A percentile compares a stretch with the other conserved stretches of the same genome.
Evolutionary conservation across 129 eudicot genomes (phyloP).

Genomic region (Tagetes erecta): DNA sequence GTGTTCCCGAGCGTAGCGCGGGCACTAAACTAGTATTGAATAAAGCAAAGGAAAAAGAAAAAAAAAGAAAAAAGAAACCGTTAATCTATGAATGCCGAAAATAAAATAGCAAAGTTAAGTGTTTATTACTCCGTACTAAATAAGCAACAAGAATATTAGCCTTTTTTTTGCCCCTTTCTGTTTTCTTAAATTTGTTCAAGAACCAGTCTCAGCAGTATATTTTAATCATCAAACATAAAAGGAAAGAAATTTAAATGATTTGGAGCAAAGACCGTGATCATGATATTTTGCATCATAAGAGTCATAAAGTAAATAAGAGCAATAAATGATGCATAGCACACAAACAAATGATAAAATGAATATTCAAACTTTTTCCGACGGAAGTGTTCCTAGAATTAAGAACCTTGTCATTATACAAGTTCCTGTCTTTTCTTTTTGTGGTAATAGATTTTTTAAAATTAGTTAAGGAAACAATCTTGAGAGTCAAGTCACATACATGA

Average conservation of each 20-base stretch:
- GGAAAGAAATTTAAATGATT: constrained; percentile 7
- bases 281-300: constrained; percentile 18
- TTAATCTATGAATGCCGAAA: neutral
- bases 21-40: too few relatives aligned
- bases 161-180: neutral
- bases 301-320: constrained; percentile 12
- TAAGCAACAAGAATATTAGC: neutral
- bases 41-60: neutral
- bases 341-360: neutral
- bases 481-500: constrained; percentile 1
- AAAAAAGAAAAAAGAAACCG: neutral
- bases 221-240: neutral
- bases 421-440: neutral
- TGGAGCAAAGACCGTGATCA: constrained; percentile 17
- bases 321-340: neutral
- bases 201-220: neutral
- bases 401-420: neutral
- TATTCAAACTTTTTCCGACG: neutral
- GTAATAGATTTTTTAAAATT: neutral
- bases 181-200: neutral
- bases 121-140: neutral
- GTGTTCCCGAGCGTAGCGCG: too few relatives aligned
- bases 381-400: neutral
- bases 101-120: neutral
- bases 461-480: neutral